Evolutionary conservation across 1,139 yeast genomes (phyloP), one percentile per base, ranked within the genome.

Genomic region (Candida sp.): DNA sequence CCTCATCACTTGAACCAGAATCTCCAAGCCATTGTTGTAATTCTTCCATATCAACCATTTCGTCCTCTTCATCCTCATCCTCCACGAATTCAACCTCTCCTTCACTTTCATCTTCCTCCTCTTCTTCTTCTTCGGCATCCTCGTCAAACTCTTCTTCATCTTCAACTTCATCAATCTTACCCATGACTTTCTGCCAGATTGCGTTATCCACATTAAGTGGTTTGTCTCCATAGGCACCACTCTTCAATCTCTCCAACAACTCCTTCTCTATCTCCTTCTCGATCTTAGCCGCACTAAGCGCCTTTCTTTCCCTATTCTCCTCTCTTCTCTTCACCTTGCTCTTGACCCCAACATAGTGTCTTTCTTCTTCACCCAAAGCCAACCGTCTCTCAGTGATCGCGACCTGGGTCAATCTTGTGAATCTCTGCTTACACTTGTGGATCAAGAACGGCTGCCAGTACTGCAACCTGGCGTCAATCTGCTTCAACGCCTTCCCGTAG

Each of bases 201-300:
- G 86, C 87, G 65, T 93, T 98, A 63, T 94, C 98, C 42, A 94
- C 99, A 65, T 94, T 94, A 66, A 94, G 79, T 52, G 99, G 99
- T 69, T 93, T 90, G 65, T 94, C 98, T 56, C 99, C 99, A 65
- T 94, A 94, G 5, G 98, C 98, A 56, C 99, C 99, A 68, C 94
- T 86, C 84, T 94, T 94, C 63, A 94, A 83, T 73, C 99, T 85
- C 50, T 93, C 97, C 63, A 94, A 79, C 59, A 94, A 80, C 72
- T 94, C 99, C 74, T 91, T 91, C 71, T 94, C 99, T 60, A 94
- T 94, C 9, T 97, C 91, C 75, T 91, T 92, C 70, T 94, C 99
- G 61, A 94, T 90, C 77, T 90, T 90, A 33, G 99, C 99, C 23
- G 99, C 98, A 11, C 92, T 91, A 57, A 94, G 77, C 0, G 99